Base-by-base conservation (phyloP, 164 flowering plant genomes). In the Sedum album region DNA sequence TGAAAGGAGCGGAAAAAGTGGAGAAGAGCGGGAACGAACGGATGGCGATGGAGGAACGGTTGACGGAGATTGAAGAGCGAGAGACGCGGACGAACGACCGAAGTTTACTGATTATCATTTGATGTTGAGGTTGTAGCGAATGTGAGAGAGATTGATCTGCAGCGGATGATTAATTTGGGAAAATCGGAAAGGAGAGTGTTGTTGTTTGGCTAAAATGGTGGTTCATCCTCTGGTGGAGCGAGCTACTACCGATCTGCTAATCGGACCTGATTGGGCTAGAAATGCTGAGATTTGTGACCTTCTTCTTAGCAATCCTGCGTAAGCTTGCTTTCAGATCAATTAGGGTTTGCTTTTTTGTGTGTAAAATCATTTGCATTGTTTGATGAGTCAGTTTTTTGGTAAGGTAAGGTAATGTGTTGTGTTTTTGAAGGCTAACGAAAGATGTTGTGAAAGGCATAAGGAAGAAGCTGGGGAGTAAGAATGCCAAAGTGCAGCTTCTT, bases 401-500 rank as follows among this genome's bases (percentile, higher is more conserved):
- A 39, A 0, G 26, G 31, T 71, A n/a, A 53, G 20, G 38, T 64
- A n/a, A 25, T 61, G 55, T 30, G 28, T 64, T 31, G 63, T 25
- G 5, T 68, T 72, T 41, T 77, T 69, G 70, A 55, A 31, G 99
- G 81, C 99, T 86, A 84, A 90, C 92, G 62, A 95, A 92, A 74
- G 99, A 95, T 81, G 91, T 90, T 71, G 84, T 90, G 7, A 92
- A 77, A 79, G 94, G 97, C 68, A 79, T 95, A 69, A 90, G 90
- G 75, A 95, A 82, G 79, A 90, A 96, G 28, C 68, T 95, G 66
- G 88, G 93, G 48, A 90, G 93, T 78, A 92, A 68, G 78, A 90
- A 88, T 76, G 69, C 97, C 7, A 95, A 92, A 74, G 90, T 88
- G 74, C 99, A 95, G 76, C 91, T 95, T 76, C 97, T 95, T 38